Evolutionary conservation across 805 yeast species (phyloP), one percentile per base, ranked within the genome.

Genomic region (Candida khao-thaluensis): DNA sequence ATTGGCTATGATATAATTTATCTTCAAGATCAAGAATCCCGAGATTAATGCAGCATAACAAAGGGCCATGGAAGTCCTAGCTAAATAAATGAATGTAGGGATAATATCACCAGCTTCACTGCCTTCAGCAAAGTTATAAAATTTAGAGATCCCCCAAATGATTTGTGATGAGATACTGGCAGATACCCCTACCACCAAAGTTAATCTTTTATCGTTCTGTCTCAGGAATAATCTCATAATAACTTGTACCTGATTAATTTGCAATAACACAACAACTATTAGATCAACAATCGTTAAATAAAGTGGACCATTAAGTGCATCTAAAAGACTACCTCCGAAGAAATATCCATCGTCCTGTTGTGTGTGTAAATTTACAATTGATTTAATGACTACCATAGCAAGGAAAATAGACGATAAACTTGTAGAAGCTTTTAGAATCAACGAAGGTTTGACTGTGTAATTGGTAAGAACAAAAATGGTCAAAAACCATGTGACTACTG

Each of bases 1-100:
- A 42, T 75, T 71, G 18, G 65, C 62, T 37, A 78, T 62, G 21
- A 84, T 70, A 28, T 72, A 65, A n/a, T 69, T 62, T 27, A 75
- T 58, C 43, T 79, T 81, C 16, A 74, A 67, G 14, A 81, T 49
- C 2, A 77, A 62, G 52, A 74, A 80, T 16, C 80, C 78, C 8
- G 75, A 62, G 22, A 85, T 71, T 29, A 85, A 66, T 7, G 80
- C 79, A 2, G 86, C 80, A 59, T 81, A 86, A 51, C 84, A 69
- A 24, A 83, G 72, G 2, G 85, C 73, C 51, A 84, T 68, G 4
- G 90, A 82, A 29, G 86, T 85, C 42, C 91, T 70, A 30, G 85
- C 71, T 34, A 86, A 64, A 52, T 85, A 86, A 21, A 81, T 80
- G 56, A 86, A 83, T 0, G 90, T 85, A 0, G 90, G 85, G 10